Base-by-base conservation (phyloP, 208 protist genomes). In the Trichomonas vaginalis region DNA sequence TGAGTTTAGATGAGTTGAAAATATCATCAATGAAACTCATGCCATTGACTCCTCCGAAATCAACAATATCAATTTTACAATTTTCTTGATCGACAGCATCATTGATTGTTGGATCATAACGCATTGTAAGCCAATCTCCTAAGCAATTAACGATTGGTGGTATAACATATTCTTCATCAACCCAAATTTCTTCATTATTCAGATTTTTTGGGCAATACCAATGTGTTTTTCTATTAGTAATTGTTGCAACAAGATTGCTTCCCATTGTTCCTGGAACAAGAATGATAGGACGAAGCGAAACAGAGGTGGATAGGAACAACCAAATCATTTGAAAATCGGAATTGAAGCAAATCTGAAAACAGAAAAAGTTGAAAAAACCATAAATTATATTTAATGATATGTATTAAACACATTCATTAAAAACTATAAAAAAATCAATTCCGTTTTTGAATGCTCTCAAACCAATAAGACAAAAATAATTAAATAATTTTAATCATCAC, bases 191-290 rank as follows among this genome's bases (percentile, higher is more conserved):
- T 0, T 48, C 82, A n/a, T 88, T 88, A 45, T 45, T 10, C 10
- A 83, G 82, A n/a, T 88, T 88, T 48, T 88, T 88, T 10, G 82
- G 82, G 40, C 82, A 88, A 23, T 88, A 88, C 82, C 82, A 88
- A 3, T 47, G 0, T n/a, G 35, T 88, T 45, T 47, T 47, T 9
- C 8, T 21, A 42, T 83, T 32, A 0, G 35, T n/a, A 48, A n/a
- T 32, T 47, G 82, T 47, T 8, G 37, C 35, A 21, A 37, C 0
- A 1, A 88, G 8, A 9, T 46, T 32, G 9, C 40, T 47, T 9
- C 40, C 82, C 14, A 88, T 47, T 17, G 40, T 45, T 47, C 40
- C 40, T n/a, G 82, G 82, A 48, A 88, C 39, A n/a, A 88, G 6
- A 45, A 88, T 42, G 3, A 88, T 40, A 37, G 82, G 82, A 4